Evolutionary conservation across 1,139 yeast genomes (phyloP).

Genomic region (Blastobotrys aristatus): DNA sequence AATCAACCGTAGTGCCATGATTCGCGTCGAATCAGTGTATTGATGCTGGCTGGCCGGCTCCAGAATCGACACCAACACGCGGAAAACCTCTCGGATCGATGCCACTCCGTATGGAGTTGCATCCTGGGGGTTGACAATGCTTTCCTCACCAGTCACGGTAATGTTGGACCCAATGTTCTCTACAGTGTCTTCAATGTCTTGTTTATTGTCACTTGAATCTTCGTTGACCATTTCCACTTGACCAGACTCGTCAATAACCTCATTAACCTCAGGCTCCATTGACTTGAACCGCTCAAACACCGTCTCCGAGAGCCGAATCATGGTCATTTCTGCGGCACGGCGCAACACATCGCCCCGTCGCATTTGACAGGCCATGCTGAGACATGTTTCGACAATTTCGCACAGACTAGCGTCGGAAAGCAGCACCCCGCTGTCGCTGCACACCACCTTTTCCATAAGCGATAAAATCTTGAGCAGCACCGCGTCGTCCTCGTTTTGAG

Average conservation of each 20-base stretch:
- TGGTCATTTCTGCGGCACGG: constrained; percentile 83
- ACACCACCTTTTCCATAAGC: constrained; percentile 62
- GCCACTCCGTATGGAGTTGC: constrained; percentile 54
- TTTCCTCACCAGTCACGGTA: constrained; percentile 10
- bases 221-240: constrained; percentile 13
- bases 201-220: not conserved
- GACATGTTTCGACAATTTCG: constrained; percentile 86
- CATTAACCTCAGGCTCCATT: constrained; percentile 47
- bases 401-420: constrained; percentile 79
- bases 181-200: constrained; percentile 2
- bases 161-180: constrained; percentile 22
- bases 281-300: constrained; percentile 58
- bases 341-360: constrained; percentile 86
- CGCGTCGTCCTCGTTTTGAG: constrained; percentile 88
- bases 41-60: constrained; percentile 79
- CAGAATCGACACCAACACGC: constrained; percentile 74
- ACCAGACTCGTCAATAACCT: constrained; percentile 20
- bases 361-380: constrained; percentile 89
- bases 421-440: constrained; percentile 52
- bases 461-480: constrained; percentile 78
- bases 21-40: constrained; percentile 82
- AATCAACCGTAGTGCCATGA: constrained; percentile 72
- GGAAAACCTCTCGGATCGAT: constrained; percentile 63
- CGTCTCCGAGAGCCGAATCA: constrained; percentile 58
- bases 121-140: not conserved